Evolutionary conservation across 352 stramenopile genomes (phyloP).

Genomic region (Phytophthora chlamydospora): DNA sequence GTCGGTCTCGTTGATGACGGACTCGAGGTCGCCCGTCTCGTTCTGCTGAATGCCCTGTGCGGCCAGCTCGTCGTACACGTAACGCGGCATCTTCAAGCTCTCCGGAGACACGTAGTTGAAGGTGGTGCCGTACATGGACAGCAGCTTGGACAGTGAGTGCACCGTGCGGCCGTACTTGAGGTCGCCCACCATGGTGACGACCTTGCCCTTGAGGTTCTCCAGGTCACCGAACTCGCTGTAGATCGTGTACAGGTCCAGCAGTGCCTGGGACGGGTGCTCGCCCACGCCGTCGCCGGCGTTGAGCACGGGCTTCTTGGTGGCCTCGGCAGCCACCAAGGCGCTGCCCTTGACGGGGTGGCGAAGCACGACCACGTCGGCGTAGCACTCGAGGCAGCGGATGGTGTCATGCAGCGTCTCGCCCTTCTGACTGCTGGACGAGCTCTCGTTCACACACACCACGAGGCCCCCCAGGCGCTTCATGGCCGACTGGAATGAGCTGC

Average conservation of each 20-base stretch:
- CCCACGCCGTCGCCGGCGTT: constrained; percentile 96
- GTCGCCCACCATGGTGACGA: constrained; percentile 98
- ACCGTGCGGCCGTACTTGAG: constrained; percentile 99
- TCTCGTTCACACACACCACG: constrained; percentile 95
- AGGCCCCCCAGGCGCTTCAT: constrained; percentile 96
- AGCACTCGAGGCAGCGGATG: constrained; percentile 96
- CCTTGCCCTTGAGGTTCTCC: constrained; percentile 77
- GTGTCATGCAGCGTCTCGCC: constrained; percentile 98
- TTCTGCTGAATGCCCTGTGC: constrained; percentile 85
- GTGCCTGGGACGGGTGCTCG: constrained; percentile 98
- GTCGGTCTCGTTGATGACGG: constrained; percentile 92
- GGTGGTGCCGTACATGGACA: constrained; percentile 90
- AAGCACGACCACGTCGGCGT: constrained; percentile 95
- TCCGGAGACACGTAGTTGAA: constrained; percentile 94
- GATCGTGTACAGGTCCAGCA: constrained; percentile 99
- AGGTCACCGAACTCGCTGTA: constrained; percentile 85
- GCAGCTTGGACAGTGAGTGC: constrained; percentile 96
- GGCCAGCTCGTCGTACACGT: constrained; percentile 78
- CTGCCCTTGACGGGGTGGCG: constrained; percentile 94
- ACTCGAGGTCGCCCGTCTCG: constrained; percentile 82
- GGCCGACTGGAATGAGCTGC: constrained; percentile 97
- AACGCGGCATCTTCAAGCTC: constrained; percentile 84
- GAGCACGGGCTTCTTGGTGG: constrained; percentile 92
- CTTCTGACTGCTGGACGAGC: constrained; percentile 96
- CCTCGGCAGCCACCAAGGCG: constrained; percentile 72